Conservation (phyloP, 208 protist species). For the Phytomonas serpens region DNA sequence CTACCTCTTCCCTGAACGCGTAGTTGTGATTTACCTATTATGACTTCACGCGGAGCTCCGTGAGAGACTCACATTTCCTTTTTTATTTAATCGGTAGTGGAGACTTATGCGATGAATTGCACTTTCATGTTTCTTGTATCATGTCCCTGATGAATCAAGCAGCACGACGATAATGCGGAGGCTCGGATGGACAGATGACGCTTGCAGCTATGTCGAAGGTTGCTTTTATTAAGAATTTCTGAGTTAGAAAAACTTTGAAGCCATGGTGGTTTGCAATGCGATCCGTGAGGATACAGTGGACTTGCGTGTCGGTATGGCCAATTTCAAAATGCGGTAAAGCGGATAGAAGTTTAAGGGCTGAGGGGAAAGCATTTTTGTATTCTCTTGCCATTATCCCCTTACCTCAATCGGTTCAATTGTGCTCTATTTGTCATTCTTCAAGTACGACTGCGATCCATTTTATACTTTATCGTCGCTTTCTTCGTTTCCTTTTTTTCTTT, state of each 20-base stretch:
- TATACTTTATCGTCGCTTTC: slow-evolving; percentile 12
- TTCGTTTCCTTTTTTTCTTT: slow-evolving; percentile 10
- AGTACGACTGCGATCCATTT: not conserved
- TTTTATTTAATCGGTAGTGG: not conserved
- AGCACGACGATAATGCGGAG: not conserved
- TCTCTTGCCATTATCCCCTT: not conserved
- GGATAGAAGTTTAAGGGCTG: not conserved
- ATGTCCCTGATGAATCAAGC: not conserved
- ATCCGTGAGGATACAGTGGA: not conserved
- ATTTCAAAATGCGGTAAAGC: not conserved
- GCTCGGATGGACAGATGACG: not conserved
- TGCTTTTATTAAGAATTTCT: not conserved
- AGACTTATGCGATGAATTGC: not conserved
- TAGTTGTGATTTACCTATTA: not conserved
- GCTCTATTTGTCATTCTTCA: not conserved
- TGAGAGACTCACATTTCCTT: not conserved
- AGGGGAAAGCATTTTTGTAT: not conserved
- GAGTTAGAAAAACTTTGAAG: not conserved
- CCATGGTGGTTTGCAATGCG: not conserved
- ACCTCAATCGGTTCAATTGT: not conserved
- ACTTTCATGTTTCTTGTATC: not conserved
- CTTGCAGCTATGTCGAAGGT: not conserved
- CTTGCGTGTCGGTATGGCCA: not conserved
- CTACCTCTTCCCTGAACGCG: not conserved
- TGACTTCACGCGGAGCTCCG: not conserved